These are phyloP conservation scores for Ceratobasidium sp. DNA, from an alignment of 1,284 basidiomycete species.

Conservation along the genomic window DNA sequence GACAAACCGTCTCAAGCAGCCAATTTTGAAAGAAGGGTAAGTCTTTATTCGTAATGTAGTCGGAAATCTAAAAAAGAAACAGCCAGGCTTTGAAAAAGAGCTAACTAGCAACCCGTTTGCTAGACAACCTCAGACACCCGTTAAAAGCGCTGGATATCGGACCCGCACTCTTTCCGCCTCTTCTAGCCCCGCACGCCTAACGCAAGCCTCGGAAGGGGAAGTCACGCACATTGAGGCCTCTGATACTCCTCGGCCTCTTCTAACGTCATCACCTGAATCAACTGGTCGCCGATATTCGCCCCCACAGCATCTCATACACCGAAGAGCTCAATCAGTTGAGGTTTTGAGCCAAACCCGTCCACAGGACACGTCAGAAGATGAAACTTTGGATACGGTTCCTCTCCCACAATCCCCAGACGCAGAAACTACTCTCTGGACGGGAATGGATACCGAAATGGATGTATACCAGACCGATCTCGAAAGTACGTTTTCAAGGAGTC, in stretches of 20 bases:
- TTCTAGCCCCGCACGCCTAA: constrained; percentile 29
- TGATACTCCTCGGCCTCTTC: neutral
- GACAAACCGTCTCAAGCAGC: neutral
- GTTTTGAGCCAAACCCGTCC: too few species aligned
- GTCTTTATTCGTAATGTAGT: neutral
- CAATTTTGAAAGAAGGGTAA: neutral
- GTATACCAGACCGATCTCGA: neutral
- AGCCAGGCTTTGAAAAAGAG: neutral
- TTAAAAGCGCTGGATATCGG: neutral
- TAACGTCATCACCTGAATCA: constrained; percentile 15
- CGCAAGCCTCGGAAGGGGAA: constrained; percentile 7
- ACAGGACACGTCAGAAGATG: neutral
- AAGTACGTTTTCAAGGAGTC: constrained; percentile 1
- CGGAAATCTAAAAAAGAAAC: neutral
- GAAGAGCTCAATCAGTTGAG: neutral
- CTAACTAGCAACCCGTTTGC: neutral
- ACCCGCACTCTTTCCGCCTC: neutral
- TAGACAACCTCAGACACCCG: neutral
- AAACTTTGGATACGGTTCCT: neutral
- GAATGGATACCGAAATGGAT: neutral
- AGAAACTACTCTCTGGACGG: neutral
- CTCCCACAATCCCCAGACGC: neutral
- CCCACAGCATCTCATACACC: neutral
- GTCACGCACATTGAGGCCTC: constrained; percentile 1
- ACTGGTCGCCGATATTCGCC: constrained; percentile 23